Conservation (phyloP, 495 filamentous ascomycete species). For the Evernia prunastri region DNA sequence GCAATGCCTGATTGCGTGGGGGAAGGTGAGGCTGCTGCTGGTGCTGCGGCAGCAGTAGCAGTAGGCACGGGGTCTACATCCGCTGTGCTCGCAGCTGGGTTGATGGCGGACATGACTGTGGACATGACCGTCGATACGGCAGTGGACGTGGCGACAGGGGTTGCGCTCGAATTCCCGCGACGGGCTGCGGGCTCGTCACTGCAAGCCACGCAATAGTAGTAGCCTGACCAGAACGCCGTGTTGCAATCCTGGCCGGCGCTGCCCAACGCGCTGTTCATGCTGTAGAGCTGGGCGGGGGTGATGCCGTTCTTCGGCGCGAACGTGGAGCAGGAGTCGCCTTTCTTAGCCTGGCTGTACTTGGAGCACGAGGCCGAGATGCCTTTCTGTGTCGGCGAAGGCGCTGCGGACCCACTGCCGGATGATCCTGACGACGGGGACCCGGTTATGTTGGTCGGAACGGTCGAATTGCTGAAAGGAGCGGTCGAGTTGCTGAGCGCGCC, state of each 20-base stretch:
- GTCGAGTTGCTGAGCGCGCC: slow-evolving; percentile 4
- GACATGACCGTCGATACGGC: not conserved
- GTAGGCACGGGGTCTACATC: not conserved
- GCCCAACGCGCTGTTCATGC: slow-evolving; percentile 17
- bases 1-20: not conserved
- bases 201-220: slow-evolving; percentile 16
- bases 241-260: slow-evolving; percentile 3
- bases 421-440: slow-evolving; percentile 7
- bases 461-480: not conserved
- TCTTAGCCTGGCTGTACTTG: slow-evolving; percentile 18
- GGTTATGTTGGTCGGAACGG: not conserved
- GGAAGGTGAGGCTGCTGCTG: not conserved
- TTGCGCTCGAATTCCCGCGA: not conserved
- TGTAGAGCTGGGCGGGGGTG: slow-evolving; percentile 13
- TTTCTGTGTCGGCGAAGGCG: slow-evolving; percentile 23
- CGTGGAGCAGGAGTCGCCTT: slow-evolving; percentile 19
- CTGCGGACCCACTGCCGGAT: slow-evolving; percentile 3
- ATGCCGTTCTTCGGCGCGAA: slow-evolving; percentile 19
- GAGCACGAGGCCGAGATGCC: slow-evolving; percentile 24
- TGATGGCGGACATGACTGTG: not conserved
- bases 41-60: not conserved
- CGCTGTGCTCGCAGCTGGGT: not conserved
- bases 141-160: not conserved
- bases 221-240: slow-evolving; percentile 2
- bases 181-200: not conserved